Evolutionary conservation across 2,329 filamentous ascomycete species (phyloP), one percentile per base, ranked within the genome.

Genomic region (Alternaria burnsii): DNA sequence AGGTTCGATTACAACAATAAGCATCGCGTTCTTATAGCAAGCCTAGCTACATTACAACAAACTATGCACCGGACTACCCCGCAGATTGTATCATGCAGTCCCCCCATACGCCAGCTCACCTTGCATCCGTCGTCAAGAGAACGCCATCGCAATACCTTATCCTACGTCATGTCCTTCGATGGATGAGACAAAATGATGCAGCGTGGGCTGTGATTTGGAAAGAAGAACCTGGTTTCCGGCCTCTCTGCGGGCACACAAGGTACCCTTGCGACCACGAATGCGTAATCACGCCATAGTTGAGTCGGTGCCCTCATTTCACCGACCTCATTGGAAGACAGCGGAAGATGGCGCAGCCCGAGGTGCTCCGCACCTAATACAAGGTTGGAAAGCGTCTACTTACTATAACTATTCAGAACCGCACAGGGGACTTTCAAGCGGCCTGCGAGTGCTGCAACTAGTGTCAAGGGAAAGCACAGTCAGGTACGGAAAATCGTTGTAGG

Each of bases 91-190:
- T 11, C 20, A 48, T 48, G 36, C 54, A 52, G 32, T 58, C 54
- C 28, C 47, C 54, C 38, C 58, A 14, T 58, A 57, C 53, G 58
- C 53, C 58, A 61, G 44, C 54, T 61, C 54, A 61, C 46, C 54
- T 43, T 52, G 58, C 58, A 61, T 58, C 41, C 30, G 42, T 26
- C 38, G 14, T 38, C 36, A 47, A 51, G 18, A 42, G 40, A 12
- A 48, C 20, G 5, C 44, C 18, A 8, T 41, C 32, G 20, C 28
- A 47, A 44, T 36, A 12, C 28, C 20, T 47, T 34, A 30, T 4
- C 32, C 9, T 48, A 50, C 53, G 53, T 41, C 24, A 60, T 57
- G 26, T 18, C 22, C 43, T 24, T 44, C 34, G 40, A 40, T 12
- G n/a, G 28, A 57, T 51, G 40, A 32, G 43, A 36, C 51, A n/a